Percentiles rank a stretch among this genome's conserved stretches.
Conservation (phyloP, 106 monocot genomes). For the Dendrobium nobile region DNA sequence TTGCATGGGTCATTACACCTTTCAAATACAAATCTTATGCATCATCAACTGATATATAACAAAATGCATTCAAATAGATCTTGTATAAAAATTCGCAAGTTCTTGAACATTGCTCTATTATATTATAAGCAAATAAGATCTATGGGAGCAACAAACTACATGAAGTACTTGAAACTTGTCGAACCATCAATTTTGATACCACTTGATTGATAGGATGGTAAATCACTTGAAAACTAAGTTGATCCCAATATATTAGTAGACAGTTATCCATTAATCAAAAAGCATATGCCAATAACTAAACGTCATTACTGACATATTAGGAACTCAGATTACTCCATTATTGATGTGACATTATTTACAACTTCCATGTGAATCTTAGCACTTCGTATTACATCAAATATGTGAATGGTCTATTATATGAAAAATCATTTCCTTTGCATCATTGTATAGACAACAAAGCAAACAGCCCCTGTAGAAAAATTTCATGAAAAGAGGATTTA, state of each 20-base stretch:
- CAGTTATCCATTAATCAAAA: background rate
- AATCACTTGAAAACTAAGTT: background rate
- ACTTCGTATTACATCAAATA: background rate
- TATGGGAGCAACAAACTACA: no score
- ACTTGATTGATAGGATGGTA: background rate
- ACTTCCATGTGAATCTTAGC: background rate
- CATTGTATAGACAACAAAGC: background rate
- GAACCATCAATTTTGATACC: background rate
- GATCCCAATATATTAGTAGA: background rate
- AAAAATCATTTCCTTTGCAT: background rate
- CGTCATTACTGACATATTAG: background rate
- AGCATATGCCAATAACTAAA: background rate
- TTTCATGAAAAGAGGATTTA: background rate
- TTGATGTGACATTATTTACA: background rate
- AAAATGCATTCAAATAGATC: no score
- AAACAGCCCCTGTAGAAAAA: background rate
- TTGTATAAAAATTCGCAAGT: no score
- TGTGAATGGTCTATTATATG: background rate
- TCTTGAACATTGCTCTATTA: no score
- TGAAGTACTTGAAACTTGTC: background rate
- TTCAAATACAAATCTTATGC: no score
- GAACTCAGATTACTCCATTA: background rate
- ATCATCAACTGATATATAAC: no score
- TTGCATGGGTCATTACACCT: no score
- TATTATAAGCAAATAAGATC: no score